These are phyloP conservation scores for Chlorella ohadii DNA, from an alignment of 139 green algal genomes.

Conservation along the genomic window DNA sequence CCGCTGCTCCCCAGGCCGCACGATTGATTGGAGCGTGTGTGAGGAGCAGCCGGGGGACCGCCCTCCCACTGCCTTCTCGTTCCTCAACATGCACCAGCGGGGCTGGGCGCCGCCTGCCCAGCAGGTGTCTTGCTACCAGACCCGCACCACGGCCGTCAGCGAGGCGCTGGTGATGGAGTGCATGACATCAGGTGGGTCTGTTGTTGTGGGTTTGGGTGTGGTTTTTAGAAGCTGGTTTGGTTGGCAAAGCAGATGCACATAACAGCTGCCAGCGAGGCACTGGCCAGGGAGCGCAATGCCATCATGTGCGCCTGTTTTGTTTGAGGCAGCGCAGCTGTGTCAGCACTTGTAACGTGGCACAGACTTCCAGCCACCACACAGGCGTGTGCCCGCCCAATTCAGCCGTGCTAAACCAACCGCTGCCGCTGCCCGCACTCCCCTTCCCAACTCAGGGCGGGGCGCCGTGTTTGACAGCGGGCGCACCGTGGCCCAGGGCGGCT, in stretches of 20 bases:
- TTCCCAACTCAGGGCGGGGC: slow-evolving; percentile 22
- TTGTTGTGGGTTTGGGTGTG: neutral
- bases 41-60: slow-evolving; percentile 53
- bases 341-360: no score
- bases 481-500: slow-evolving; percentile 41
- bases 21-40: slow-evolving; percentile 58
- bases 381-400: neutral
- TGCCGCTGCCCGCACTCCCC: neutral
- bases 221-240: no score
- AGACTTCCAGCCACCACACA: neutral
- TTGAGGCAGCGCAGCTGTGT: neutral
- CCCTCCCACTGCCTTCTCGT: slow-evolving; percentile 57
- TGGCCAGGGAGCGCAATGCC: slow-evolving; percentile 45
- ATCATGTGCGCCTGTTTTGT: neutral
- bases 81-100: slow-evolving; percentile 48
- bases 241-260: slow-evolving; percentile 59
- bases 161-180: slow-evolving; percentile 51
- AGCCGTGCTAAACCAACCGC: no score
- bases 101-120: slow-evolving; percentile 38
- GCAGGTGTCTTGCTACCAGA: slow-evolving; percentile 53
- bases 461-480: slow-evolving; percentile 32
- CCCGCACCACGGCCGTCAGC: slow-evolving; percentile 58
- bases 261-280: slow-evolving; percentile 51
- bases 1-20: slow-evolving; percentile 24
- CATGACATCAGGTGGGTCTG: slow-evolving; percentile 33